Base-by-base conservation (phyloP, 2,329 filamentous ascomycete genomes). In the Ceratocystis cubensis region DNA sequence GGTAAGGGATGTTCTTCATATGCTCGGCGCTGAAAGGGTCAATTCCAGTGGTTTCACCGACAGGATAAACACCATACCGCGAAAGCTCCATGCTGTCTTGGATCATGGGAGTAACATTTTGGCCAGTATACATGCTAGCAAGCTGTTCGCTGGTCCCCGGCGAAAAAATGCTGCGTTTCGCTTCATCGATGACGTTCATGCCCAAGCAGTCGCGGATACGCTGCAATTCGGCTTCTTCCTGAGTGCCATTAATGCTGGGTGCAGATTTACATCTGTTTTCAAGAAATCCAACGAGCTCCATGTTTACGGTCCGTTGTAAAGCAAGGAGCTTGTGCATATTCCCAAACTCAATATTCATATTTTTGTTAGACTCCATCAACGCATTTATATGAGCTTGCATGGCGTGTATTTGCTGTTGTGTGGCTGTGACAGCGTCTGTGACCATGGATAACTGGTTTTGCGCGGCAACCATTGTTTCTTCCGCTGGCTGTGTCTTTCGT, bases 11-110 rank as follows among this genome's bases (percentile, higher is more conserved):
- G 74, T 96, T 96, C 77, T 93, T 86, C 73, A 96, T 91, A 73
- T 96, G 91, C 71, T 96, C 92, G 71, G 89, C 88, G 73, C 93
- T 92, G 81, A 96, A 94, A 1, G 93, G 92, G 73, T 96, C 92
- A 70, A 96, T 96, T 65, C 92, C 92, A 70, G 95, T 89, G 0
- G 88, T 94, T 70, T 91, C 86, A 20, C 92, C 92, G 17, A 96
- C 91, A 0, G 93, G 92, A 73, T 96, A 97, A 8, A 96, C 91
- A 65, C 95, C 83, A 69, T 84, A 82, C 57, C 82, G 77, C 68
- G 72, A 75, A 61, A 83, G 79, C 68, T 85, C 82, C 70, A 84
- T 77, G 48, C 81, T 78, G 69, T 84, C 82, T 69, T 81, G 77
- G 70, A 83, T 73, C 73, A 81, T 75, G 28, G 77, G 75, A 72